Evolutionary conservation across 1,284 basidiomycete species (phyloP), one percentile per base, ranked within the genome.

Genomic region (Thelephora terrestris): DNA sequence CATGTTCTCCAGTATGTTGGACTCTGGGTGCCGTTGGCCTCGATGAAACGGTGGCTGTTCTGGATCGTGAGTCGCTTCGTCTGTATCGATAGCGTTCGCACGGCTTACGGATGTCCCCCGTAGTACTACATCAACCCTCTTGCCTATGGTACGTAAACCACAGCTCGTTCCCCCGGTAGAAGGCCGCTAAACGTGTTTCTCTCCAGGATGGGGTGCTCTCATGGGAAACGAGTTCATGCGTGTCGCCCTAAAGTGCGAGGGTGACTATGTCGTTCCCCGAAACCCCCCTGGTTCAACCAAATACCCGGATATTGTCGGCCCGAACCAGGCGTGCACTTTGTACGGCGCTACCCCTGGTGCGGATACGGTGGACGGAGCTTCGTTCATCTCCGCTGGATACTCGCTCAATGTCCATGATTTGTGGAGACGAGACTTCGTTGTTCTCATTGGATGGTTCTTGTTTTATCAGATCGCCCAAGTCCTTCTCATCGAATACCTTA

Each of bases 21-120:
- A 2, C 89, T 87, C 61, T 79, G 84, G 50, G 77, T 88, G 52
- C 84, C 84, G 1, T 74, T 82, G 7, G 73, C 75, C 53, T 70
- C 76, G 49, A 91, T 94, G 89, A 85, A 90, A 61, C 70, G 86
- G 46, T 94, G 90, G 90, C 63, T 93, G 16, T 90, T 87, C 70
- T 92, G 90, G 89, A 79, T 91, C 39, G 80, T 81, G 56, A 58
- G 75, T 71, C 3, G 14, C 12, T 14, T 32, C 29, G 3, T 14
- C 9, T 6, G 29, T 14, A 14, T 32, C 29, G 29, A 10, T 32
- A 32, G 3, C 9, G 29, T 32, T 3, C 12, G 3, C 29, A 12
- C 38, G 29, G 10, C 37, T 37, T n/a, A 23, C 45, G 40, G 7
- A 10, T 9, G 7, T 6, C 29, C 29, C 12, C 14, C 29, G 7